Evolutionary conservation across 2,329 filamentous ascomycete genomes (phyloP).

Genomic region (Neurospora sp.): DNA sequence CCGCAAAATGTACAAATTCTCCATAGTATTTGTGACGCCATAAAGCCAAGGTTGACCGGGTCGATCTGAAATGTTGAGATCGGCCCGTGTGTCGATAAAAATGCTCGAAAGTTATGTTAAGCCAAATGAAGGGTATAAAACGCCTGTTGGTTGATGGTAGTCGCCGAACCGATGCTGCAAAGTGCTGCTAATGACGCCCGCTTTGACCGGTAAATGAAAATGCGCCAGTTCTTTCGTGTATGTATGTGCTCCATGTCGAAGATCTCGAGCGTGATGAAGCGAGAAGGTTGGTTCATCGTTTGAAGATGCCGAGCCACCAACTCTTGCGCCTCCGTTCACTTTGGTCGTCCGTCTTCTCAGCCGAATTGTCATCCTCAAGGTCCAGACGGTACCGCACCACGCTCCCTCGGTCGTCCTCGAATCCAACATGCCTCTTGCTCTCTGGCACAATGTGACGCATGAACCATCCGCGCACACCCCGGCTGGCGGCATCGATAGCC

Average conservation of each 20-base stretch:
- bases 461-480: slow-evolving; percentile 51
- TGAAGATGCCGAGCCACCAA: slow-evolving; percentile 15
- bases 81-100: neutral
- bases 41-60: neutral
- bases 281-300: slow-evolving; percentile 4
- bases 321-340: slow-evolving; percentile 9
- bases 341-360: slow-evolving; percentile 14
- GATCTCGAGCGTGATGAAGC: neutral
- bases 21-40: neutral
- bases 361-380: slow-evolving; percentile 35
- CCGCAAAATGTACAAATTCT: neutral
- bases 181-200: neutral
- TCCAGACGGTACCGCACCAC: slow-evolving; percentile 53
- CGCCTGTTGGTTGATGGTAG: neutral
- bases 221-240: neutral
- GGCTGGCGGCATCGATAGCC: slow-evolving; percentile 53
- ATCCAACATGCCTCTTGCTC: slow-evolving; percentile 39
- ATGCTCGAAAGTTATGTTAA: neutral
- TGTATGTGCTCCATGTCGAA: neutral
- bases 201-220: neutral
- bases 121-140: neutral
- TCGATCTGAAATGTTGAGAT: neutral
- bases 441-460: slow-evolving; percentile 48
- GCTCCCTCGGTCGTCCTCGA: slow-evolving; percentile 54
- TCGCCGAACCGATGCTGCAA: neutral